Evolutionary conservation across 768 basidiomycete species (phyloP), one percentile per base, ranked within the genome.

Genomic region (Dendrothele bispora): DNA sequence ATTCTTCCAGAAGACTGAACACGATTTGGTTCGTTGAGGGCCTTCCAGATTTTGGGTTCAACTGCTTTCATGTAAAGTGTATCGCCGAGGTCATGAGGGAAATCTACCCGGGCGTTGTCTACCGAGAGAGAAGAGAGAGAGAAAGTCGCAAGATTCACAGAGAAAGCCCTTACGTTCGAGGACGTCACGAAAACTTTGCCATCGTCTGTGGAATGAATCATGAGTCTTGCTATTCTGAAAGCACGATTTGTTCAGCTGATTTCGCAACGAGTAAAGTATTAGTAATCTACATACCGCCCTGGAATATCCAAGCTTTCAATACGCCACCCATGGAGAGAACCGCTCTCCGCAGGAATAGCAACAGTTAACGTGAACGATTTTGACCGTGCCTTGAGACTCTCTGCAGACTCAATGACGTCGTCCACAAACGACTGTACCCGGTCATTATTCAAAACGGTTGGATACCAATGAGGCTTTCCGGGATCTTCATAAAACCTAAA

Each of bases 381-480:
- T 35, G 55, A 57, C 18, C 41, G 53, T 21, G 15, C 43, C 36
- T 24, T 43, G 36, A 2, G 5, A 21, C 35, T 15, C 8, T 15
- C 1, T 12, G 11, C 37, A 24, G 26, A 14, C 43, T 27, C 59
- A 55, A 39, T 51, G 49, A 27, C 34, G 0, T 61, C 50, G 25
- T 80, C 70, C 39, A 93, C 51, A 61, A 91, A 92, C 0, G 55
- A 52, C 43, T 77, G 68, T 2, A 88, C 85, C 17, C 65, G 62
- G 10, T 71, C 59, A 50, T 81, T 86, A 29, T 67, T 65, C 38
- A 93, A 70, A 22, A 88, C 68, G 3, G 70, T 63, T 3, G 74
- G 63, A 61, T 87, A 92, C 85, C 88, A 93, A 60, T 93, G 91
- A 3, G 72, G 72, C 55, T 79, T 59, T 7, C 76, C 75, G 2